Base-by-base conservation (phyloP, 352 stramenopile species). In the Globisporangium cederbergense region DNA sequence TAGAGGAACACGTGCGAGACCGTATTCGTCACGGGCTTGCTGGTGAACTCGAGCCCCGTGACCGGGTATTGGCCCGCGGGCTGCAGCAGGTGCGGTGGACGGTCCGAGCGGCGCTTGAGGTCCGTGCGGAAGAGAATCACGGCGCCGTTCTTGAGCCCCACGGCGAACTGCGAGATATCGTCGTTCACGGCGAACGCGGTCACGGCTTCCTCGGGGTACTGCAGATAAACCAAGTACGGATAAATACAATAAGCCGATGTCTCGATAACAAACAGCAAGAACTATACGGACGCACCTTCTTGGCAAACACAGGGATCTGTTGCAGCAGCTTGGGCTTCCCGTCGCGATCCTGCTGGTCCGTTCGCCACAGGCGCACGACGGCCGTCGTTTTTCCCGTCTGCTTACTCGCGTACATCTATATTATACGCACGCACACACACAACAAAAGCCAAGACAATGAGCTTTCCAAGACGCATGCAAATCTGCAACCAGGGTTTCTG, bases 281-380 rank as follows among this genome's bases (percentile, higher is more conserved):
- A 8, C 36, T 4, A 62, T 4, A 62, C 4, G 10, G 9, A 49
- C 66, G 13, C 47, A 76, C 70, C 58, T 93, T 93, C 62, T 95
- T 95, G 51, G 85, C 85, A 62, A 95, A 96, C 66, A 96, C 73
- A 9, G 79, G 86, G 55, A 94, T 87, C 64, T 94, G 83, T 60
- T 94, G 84, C 60, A 96, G 65, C n/a, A 94, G 65, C 67, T 95
- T 96, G 5, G 86, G 87, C 34, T 87, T 86, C 16, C 87, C 87
- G 62, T 96, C 87, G 75, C 87, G 71, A 58, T 96, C 87, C 59
- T 96, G 87, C 65, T 92, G 86, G 67, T 96, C 87, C 51, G 84
- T 96, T n/a, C 87, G 84, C 87, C 87, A 96, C 59, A 96, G 83
- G 34, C 87, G 87, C 59, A 93, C 86, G 25, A 93, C 71, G 3